Evolutionary conservation across 75 land plant species (phyloP).

Genomic region (Pseudotsuga menziesii): DNA sequence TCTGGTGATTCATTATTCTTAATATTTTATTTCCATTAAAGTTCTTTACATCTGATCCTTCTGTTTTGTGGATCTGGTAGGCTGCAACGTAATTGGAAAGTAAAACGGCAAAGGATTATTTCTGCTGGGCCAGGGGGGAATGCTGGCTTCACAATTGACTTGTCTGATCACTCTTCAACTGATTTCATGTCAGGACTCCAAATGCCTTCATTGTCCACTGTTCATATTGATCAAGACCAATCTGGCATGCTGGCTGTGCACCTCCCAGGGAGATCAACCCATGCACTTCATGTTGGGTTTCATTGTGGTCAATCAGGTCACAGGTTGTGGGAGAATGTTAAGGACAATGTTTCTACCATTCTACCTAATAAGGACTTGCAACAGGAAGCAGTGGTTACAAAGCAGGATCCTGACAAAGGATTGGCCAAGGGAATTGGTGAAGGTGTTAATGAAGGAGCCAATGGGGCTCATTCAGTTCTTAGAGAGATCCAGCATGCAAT

Average conservation of each 20-base stretch:
- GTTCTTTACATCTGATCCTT: not conserved
- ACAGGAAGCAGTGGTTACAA: not conserved
- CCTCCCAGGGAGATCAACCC: constrained; percentile 52
- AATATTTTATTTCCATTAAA: constrained; percentile 8
- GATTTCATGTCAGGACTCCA: constrained; percentile 34
- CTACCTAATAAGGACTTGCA: not conserved
- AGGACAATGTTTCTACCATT: constrained; percentile 8
- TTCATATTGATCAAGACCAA: constrained; percentile 79
- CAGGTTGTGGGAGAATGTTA: constrained; percentile 1
- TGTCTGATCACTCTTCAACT: constrained; percentile 48
- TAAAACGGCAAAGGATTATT: constrained; percentile 75
- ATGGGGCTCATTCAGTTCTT: constrained; percentile 60
- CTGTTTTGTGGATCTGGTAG: constrained; percentile 24
- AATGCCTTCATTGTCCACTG: constrained; percentile 41
- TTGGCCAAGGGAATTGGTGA: constrained; percentile 37
- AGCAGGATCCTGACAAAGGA: constrained; percentile 4
- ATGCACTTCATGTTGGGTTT: constrained; percentile 43
- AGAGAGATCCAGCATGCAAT: constrained; percentile 74
- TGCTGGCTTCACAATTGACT: constrained; percentile 87
- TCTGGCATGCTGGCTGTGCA: constrained; percentile 68
- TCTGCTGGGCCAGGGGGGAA: constrained; percentile 70
- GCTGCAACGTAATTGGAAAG: constrained; percentile 98
- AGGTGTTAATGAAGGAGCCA: constrained; percentile 52
- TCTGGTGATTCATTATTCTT: not conserved
- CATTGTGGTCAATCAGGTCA: constrained; percentile 17